These are phyloP conservation scores for Blumeriella jaapii DNA, from an alignment of 2,329 filamentous ascomycete species.

Conservation along the genomic window DNA sequence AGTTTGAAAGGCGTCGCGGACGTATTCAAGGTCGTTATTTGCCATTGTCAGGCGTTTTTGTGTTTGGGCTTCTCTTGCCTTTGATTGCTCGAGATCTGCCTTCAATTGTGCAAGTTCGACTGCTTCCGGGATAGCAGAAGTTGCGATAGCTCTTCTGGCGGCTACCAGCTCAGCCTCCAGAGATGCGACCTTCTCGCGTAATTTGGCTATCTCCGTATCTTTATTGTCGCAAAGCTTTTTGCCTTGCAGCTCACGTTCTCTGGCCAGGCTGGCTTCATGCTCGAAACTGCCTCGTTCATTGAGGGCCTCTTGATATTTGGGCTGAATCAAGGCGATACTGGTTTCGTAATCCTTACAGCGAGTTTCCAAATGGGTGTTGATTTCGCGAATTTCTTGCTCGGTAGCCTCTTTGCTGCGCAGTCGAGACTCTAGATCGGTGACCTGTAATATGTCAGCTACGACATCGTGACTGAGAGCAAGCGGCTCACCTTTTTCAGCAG, in stretches of 20 bases:
- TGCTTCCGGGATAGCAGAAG: constrained; percentile 29
- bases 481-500: neutral
- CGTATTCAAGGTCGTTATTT: constrained; percentile 23
- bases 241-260: constrained; percentile 10
- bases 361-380: constrained; percentile 34
- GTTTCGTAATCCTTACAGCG: constrained; percentile 36
- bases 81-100: constrained; percentile 24
- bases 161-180: constrained; percentile 22
- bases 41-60: constrained; percentile 13
- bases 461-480: neutral
- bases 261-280: constrained; percentile 26
- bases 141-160: constrained; percentile 11
- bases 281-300: constrained; percentile 41
- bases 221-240: constrained; percentile 15
- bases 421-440: constrained; percentile 28
- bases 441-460: constrained; percentile 14
- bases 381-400: constrained; percentile 30
- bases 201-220: constrained; percentile 16
- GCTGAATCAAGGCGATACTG: constrained; percentile 35
- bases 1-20: constrained; percentile 22
- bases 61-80: constrained; percentile 16
- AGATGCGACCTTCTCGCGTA: constrained; percentile 16
- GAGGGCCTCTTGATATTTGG: constrained; percentile 37
- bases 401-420: constrained; percentile 20
- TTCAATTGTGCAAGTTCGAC: constrained; percentile 32